Evolutionary conservation across 2,329 filamentous ascomycete species (phyloP).

Genomic region (Diaporthe humulicola): DNA sequence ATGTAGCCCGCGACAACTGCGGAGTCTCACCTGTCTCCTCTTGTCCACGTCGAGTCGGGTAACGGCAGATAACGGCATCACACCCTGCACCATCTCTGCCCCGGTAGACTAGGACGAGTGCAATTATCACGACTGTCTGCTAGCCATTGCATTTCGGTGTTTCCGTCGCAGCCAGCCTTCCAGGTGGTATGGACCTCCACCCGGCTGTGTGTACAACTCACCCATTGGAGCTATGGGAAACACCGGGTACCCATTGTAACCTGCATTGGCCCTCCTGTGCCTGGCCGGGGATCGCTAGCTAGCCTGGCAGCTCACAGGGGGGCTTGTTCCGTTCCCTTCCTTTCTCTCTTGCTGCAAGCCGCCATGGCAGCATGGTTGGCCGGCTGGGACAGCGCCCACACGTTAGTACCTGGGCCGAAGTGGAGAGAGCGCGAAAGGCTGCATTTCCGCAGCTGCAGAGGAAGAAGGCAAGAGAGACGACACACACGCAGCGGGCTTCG

Average conservation of each 20-base stretch:
- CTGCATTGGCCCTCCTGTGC: conserved; percentile 33
- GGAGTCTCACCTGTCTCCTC: conserved; percentile 18
- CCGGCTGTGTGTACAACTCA: conserved; percentile 26
- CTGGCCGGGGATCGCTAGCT: conserved; percentile 30
- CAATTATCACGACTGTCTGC: conserved; percentile 3
- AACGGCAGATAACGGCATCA: conserved; percentile 21
- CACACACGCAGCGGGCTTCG: not conserved
- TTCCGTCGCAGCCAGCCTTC: conserved; percentile 23
- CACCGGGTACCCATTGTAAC: conserved; percentile 18
- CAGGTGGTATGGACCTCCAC: conserved; percentile 9
- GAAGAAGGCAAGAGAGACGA: not conserved
- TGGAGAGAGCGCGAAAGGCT: conserved; percentile 20
- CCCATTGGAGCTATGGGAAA: conserved; percentile 1
- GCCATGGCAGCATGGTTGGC: conserved; percentile 36
- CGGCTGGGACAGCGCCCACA: conserved; percentile 15
- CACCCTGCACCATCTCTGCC: not conserved
- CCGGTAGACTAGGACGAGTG: not conserved
- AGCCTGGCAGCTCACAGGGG: conserved; percentile 32
- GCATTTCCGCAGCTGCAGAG: conserved; percentile 27
- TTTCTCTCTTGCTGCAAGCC: conserved; percentile 19
- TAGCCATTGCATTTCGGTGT: conserved; percentile 24
- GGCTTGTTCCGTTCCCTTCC: conserved; percentile 14
- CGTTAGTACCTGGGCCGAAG: conserved; percentile 38
- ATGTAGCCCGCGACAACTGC: conserved; percentile 15
- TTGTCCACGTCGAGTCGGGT: conserved; percentile 19